Conservation (phyloP, 768 basidiomycete genomes). For the Clitopilus passeckerianus region DNA sequence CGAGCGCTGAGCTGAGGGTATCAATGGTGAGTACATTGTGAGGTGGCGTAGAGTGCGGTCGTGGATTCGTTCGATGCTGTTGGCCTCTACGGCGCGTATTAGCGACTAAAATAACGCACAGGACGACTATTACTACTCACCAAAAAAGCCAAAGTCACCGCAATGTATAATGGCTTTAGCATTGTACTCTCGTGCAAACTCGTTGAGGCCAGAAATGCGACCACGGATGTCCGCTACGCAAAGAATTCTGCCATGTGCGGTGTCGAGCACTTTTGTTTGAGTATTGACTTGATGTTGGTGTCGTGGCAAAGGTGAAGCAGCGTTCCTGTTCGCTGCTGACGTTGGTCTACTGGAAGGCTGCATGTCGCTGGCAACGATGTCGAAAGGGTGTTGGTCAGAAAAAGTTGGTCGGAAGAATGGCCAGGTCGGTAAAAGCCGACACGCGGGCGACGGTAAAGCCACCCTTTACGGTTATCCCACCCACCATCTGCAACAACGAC, state of each 20-base stretch:
- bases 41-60: slow-evolving; percentile 96
- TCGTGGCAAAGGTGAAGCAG: slow-evolving; percentile 50
- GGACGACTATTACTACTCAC: slow-evolving; percentile 31
- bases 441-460: not conserved
- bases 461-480: not conserved
- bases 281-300: slow-evolving; percentile 54
- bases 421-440: slow-evolving; percentile 9
- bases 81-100: slow-evolving; percentile 45
- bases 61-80: slow-evolving; percentile 83
- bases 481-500: not conserved
- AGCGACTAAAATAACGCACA: not conserved
- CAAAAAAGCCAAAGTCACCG: slow-evolving; percentile 99
- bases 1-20: slow-evolving; percentile 75
- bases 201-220: slow-evolving; percentile 82
- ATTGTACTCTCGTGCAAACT: slow-evolving; percentile 82
- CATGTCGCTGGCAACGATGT: slow-evolving; percentile 28
- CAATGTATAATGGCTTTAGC: slow-evolving; percentile 95
- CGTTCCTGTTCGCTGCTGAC: slow-evolving; percentile 55
- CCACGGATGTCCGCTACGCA: slow-evolving; percentile 95
- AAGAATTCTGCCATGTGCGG: slow-evolving; percentile 79
- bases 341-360: slow-evolving; percentile 53
- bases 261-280: slow-evolving; percentile 76
- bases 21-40: slow-evolving; percentile 93
- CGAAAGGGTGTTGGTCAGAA: slow-evolving; percentile 5
- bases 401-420: slow-evolving; percentile 15